These are phyloP conservation scores for Medicago lupulina DNA, from an alignment of 306 rosid genomes.

Conservation along the genomic window DNA sequence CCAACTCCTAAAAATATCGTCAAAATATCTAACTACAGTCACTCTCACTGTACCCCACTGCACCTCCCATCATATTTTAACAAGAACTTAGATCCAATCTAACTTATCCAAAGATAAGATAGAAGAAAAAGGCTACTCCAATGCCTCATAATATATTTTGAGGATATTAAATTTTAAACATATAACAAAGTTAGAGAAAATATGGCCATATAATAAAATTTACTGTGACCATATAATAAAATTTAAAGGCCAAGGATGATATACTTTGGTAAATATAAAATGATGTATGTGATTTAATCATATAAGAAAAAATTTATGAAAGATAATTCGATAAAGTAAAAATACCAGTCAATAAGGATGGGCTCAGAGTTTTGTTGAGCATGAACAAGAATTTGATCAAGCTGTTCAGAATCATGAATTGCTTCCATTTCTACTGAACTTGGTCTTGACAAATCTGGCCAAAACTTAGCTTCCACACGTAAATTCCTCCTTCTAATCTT, in stretches of 20 bases:
- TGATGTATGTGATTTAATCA: not conserved
- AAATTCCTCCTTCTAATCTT: slow-evolving; percentile 49
- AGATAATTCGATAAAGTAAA: not conserved
- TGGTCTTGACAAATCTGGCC: slow-evolving; percentile 71
- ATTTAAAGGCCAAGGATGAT: not conserved
- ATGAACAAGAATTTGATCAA: slow-evolving; percentile 68
- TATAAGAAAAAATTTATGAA: not conserved
- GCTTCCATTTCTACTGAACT: slow-evolving; percentile 61
- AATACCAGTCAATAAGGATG: slow-evolving; percentile 80
- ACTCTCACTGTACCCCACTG: not conserved
- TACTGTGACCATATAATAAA: not conserved
- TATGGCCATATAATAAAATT: not conserved
- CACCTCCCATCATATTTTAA: slow-evolving; percentile 17
- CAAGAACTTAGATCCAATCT: not conserved
- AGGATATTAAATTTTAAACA: not conserved
- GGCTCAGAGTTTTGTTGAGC: slow-evolving; percentile 68
- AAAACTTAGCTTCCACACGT: slow-evolving; percentile 58
- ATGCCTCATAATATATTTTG: not conserved
- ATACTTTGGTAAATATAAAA: not conserved
- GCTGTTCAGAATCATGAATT: slow-evolving; percentile 65
- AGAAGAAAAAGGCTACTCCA: not conserved
- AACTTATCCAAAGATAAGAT: slow-evolving; percentile 14
- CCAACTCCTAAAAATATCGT: not conserved
- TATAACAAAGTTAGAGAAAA: too few species aligned
- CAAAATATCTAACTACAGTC: slow-evolving; percentile 24